Percentiles rank a stretch among this genome's conserved stretches.
These are phyloP conservation scores for Epichloe gansuensis DNA, from an alignment of 2,329 filamentous ascomycete species.

Conservation along the genomic window DNA sequence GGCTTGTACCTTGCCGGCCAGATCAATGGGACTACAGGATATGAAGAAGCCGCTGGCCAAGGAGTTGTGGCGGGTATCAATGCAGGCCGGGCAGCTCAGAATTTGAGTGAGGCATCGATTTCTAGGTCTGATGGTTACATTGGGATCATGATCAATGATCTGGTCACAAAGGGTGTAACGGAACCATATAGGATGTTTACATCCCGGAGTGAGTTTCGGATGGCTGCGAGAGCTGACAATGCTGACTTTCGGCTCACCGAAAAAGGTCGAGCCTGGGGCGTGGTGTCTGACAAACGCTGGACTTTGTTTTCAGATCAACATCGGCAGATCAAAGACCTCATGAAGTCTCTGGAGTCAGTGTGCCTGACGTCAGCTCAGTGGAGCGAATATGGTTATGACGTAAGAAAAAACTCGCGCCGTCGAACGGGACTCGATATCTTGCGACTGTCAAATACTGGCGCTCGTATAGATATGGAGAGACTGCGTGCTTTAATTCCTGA, in stretches of 20 bases:
- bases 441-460: conserved; percentile 46
- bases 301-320: conserved; percentile 50
- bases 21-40: conserved; percentile 96
- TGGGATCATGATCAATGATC: conserved; percentile 96
- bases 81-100: conserved; percentile 66
- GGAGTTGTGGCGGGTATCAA: conserved; percentile 89
- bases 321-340: conserved; percentile 54
- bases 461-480: conserved; percentile 31
- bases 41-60: conserved; percentile 93
- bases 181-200: conserved; percentile 99
- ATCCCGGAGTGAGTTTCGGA: conserved; percentile 84
- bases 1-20: conserved; percentile 90
- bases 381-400: conserved; percentile 55
- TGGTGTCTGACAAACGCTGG: conserved; percentile 75
- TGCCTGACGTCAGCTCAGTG: conserved; percentile 50
- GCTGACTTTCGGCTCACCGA: conserved; percentile 77
- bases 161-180: conserved; percentile 90
- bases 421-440: conserved; percentile 72
- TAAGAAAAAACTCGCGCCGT: conserved; percentile 51
- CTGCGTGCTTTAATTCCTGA: conserved; percentile 46
- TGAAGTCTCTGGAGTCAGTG: conserved; percentile 43
- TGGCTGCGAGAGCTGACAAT: conserved; percentile 86
- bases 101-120: conserved; percentile 52
- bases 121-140: conserved; percentile 86
- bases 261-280: conserved; percentile 61